A percentile compares a stretch with the other conserved stretches of the same genome.
phyloP scores from a whole-genome alignment of 2,329 filamentous ascomycete species.

The Talaromyces rugulosus region DNA sequence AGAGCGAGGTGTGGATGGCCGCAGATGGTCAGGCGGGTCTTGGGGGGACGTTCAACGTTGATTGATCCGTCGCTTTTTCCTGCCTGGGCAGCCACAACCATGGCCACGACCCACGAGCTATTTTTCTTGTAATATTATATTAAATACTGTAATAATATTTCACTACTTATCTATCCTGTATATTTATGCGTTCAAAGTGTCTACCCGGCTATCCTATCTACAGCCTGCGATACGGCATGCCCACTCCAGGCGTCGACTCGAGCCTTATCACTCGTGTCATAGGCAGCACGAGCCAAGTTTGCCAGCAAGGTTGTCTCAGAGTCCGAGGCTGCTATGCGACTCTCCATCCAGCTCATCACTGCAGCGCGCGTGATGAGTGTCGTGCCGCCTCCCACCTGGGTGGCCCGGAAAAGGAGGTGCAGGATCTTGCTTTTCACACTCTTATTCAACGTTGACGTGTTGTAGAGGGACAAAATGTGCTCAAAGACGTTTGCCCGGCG shows the following conservation, averaged over 20 bases:
- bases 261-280: constrained; percentile 63
- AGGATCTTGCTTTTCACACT: constrained; percentile 61
- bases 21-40: not conserved
- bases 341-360: constrained; percentile 69
- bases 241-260: constrained; percentile 65
- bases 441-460: constrained; percentile 60
- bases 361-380: constrained; percentile 77
- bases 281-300: constrained; percentile 56
- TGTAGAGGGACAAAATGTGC: constrained; percentile 65
- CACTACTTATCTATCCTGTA: not conserved
- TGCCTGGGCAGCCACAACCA: not conserved
- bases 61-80: not conserved
- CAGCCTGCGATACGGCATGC: constrained; percentile 35
- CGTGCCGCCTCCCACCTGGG: constrained; percentile 67
- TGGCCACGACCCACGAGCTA: not conserved
- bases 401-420: constrained; percentile 61
- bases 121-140: not conserved
- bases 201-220: constrained; percentile 23
- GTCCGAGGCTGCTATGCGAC: constrained; percentile 52
- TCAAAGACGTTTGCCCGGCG: constrained; percentile 66
- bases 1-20: not conserved
- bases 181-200: not conserved
- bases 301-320: constrained; percentile 41
- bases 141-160: not conserved
- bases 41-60: not conserved